These are phyloP conservation scores for Irpex lacteus DNA, from an alignment of 1,284 basidiomycete genomes.

Conservation along the genomic window DNA sequence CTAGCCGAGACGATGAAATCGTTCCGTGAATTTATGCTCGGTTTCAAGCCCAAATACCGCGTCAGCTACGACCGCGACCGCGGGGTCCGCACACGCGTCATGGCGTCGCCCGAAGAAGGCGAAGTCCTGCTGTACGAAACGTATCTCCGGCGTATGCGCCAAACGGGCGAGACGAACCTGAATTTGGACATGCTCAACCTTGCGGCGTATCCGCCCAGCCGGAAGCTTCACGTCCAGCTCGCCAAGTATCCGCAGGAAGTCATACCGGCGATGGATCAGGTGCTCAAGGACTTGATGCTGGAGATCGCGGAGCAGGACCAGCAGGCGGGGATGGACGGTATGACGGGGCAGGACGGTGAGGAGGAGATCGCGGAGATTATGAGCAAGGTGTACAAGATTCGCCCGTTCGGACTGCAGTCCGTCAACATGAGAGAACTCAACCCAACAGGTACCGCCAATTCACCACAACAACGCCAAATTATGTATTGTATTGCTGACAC, in stretches of 20 bases:
- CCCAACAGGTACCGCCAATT: slow-evolving; percentile 64
- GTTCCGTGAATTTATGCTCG: slow-evolving; percentile 86
- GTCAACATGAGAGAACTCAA: slow-evolving; percentile 93
- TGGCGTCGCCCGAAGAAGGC: slow-evolving; percentile 64
- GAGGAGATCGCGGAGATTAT: slow-evolving; percentile 81
- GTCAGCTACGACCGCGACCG: slow-evolving; percentile 68
- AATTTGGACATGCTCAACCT: slow-evolving; percentile 92
- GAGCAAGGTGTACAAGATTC: slow-evolving; percentile 83
- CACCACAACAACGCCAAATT: slow-evolving; percentile 14
- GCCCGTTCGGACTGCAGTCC: slow-evolving; percentile 82
- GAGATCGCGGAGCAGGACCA: slow-evolving; percentile 80
- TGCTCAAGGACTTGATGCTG: slow-evolving; percentile 88
- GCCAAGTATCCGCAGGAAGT: slow-evolving; percentile 96
- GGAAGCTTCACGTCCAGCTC: slow-evolving; percentile 79
- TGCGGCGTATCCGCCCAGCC: slow-evolving; percentile 83
- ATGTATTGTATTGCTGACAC: neutral
- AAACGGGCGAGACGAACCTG: slow-evolving; percentile 88
- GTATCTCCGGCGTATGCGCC: slow-evolving; percentile 85
- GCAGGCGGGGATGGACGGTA: slow-evolving; percentile 61
- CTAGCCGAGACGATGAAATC: slow-evolving; percentile 88
- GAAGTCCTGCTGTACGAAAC: slow-evolving; percentile 76
- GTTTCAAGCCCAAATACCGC: slow-evolving; percentile 95
- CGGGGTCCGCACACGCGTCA: slow-evolving; percentile 51
- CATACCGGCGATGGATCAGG: slow-evolving; percentile 95
- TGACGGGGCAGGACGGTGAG: slow-evolving; percentile 70